Evolutionary conservation across 139 green algal genomes (phyloP).

Genomic region (Chlamydomonas sphaeroides): DNA sequence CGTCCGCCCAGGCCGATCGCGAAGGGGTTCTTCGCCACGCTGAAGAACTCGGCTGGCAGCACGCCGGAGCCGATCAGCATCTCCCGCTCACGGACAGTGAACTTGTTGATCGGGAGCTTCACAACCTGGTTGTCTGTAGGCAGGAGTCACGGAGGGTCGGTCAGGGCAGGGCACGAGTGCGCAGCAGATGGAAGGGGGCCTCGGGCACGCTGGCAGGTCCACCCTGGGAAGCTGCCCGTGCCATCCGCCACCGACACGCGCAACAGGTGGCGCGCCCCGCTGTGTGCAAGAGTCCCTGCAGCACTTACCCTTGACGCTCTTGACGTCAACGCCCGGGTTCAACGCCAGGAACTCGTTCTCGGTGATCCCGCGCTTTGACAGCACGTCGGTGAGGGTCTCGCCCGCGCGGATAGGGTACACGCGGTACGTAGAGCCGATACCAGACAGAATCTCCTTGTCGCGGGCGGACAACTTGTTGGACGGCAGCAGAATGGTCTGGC

Average conservation of each 20-base stretch:
- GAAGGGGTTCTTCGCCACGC: conserved; percentile 65
- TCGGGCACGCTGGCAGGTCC: no score
- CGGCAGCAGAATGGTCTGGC: conserved; percentile 86
- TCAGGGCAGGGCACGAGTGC: no score
- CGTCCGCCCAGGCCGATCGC: conserved; percentile 60
- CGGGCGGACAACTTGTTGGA: conserved; percentile 77
- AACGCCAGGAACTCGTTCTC: conserved; percentile 74
- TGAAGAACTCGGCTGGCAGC: conserved; percentile 76
- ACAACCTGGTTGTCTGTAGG: conserved; percentile 69
- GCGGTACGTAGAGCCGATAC: conserved; percentile 76
- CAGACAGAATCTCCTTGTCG: conserved; percentile 87
- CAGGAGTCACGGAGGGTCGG: no score
- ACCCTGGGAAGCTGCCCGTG: no score
- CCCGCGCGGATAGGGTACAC: conserved; percentile 83
- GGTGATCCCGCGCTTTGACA: conserved; percentile 77
- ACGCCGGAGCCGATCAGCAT: conserved; percentile 82
- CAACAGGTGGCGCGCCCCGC: no score
- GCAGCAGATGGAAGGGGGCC: no score
- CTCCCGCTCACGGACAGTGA: conserved; percentile 90
- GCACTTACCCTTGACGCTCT: conserved; percentile 64
- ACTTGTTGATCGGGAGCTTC: conserved; percentile 84
- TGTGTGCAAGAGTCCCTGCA: no score
- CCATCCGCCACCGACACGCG: not conserved
- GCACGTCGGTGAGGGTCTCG: conserved; percentile 81
- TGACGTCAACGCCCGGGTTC: conserved; percentile 81